Conservation (phyloP, 805 yeast genomes). For the Isabelozyma gotoi region DNA sequence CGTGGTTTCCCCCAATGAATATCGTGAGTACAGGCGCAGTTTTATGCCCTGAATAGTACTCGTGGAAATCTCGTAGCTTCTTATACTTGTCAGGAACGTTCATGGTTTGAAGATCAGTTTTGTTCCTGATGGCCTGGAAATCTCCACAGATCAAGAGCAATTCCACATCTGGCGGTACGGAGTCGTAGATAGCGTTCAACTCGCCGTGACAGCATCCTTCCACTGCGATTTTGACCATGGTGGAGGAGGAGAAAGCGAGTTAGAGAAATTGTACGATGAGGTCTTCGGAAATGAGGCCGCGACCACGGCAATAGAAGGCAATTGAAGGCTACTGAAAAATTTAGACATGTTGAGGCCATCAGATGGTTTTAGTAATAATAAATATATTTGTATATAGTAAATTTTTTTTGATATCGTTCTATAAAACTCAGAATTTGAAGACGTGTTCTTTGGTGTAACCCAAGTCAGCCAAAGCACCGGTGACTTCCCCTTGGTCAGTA, state of each 20-base stretch:
- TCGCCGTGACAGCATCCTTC: conserved; percentile 94
- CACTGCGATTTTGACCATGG: conserved; percentile 51
- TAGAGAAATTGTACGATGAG: no score
- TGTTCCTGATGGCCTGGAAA: conserved; percentile 75
- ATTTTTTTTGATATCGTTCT: no score
- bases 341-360: no score
- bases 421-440: conserved; percentile 84
- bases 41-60: conserved; percentile 60
- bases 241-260: neutral
- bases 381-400: no score
- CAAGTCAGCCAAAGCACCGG: conserved; percentile 83
- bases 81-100: conserved; percentile 80
- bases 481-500: conserved; percentile 90
- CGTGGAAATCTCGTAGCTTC: conserved; percentile 73
- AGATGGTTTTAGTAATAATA: no score
- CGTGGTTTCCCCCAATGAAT: conserved; percentile 95
- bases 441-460: conserved; percentile 88
- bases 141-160: conserved; percentile 83
- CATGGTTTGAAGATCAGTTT: conserved; percentile 63
- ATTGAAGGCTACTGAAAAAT: no score
- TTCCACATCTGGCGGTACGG: conserved; percentile 19
- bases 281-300: no score
- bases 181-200: conserved; percentile 55
- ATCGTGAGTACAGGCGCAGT: conserved; percentile 76
- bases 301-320: no score